A percentile compares a stretch with the other conserved stretches of the same genome.
Evolutionary conservation across 345 rosid genomes (phyloP).

Genomic region (Eucalyptus dawsonii): DNA sequence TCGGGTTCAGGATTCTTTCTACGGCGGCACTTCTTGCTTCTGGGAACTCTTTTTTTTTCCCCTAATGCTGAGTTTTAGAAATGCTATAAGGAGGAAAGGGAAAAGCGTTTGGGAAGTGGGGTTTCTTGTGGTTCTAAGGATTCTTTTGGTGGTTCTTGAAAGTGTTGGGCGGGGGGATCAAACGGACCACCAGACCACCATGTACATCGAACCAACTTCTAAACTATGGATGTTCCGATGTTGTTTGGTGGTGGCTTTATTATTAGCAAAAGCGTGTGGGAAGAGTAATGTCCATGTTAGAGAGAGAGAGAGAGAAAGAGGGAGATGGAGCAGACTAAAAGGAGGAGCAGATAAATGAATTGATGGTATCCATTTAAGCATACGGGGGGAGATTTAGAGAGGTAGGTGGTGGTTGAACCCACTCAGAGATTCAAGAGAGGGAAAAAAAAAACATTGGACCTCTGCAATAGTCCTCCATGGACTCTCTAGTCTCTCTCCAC

Average conservation of each 20-base stretch:
- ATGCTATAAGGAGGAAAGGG: not conserved
- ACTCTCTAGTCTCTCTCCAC: not conserved
- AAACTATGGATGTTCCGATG: not conserved
- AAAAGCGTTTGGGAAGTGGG: not conserved
- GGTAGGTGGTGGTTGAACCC: conserved; percentile 83
- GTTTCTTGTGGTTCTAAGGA: not conserved
- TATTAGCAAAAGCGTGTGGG: conserved; percentile 1
- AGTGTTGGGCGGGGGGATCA: not conserved
- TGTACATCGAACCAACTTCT: not conserved
- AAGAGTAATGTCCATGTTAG: not conserved
- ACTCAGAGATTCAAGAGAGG: not conserved
- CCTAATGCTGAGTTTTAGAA: not conserved
- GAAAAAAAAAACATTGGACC: not conserved
- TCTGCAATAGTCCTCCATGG: not conserved
- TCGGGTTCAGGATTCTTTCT: not conserved
- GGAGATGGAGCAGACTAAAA: not conserved
- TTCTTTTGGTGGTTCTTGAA: not conserved
- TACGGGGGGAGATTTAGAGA: not conserved
- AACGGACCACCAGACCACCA: not conserved
- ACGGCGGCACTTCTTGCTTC: not conserved
- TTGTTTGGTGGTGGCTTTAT: not conserved
- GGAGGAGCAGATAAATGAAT: conserved; percentile 7
- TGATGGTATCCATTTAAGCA: conserved; percentile 37
- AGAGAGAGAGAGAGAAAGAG: not conserved
- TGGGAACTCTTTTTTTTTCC: not conserved